Conservation (phyloP, 257 asterid genomes). For the Haberlea rhodopensis region DNA sequence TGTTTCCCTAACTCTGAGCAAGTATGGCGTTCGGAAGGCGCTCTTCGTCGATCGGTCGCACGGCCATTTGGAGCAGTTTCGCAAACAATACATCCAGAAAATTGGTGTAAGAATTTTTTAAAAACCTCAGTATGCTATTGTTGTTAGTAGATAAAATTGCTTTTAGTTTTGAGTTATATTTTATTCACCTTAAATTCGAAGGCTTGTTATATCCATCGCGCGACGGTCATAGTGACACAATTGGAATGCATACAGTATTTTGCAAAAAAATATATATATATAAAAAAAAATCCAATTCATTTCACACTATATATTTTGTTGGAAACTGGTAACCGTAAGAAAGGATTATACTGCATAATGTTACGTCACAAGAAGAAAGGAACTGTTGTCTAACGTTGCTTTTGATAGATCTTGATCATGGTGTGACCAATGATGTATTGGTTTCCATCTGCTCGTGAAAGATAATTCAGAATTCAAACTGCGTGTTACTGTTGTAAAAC, state of each 20-base stretch:
- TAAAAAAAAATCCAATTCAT: too few relatives aligned
- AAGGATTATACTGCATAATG: too few relatives aligned
- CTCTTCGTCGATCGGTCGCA: conserved; percentile 67
- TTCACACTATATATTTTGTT: too few relatives aligned
- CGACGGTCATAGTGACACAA: too few relatives aligned
- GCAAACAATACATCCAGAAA: conserved; percentile 53
- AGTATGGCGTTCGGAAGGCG: conserved; percentile 65
- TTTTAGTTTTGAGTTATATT: too few relatives aligned
- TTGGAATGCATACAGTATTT: too few relatives aligned
- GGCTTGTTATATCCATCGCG: not conserved
- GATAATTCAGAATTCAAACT: not conserved
- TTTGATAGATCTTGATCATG: too few relatives aligned
- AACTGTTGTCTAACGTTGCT: too few relatives aligned
- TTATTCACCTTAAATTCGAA: not conserved
- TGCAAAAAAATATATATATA: too few relatives aligned
- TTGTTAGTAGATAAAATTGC: not conserved
- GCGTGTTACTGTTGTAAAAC: not conserved
- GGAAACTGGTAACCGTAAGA: too few relatives aligned
- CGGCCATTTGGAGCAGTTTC: conserved; percentile 54
- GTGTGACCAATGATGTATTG: too few relatives aligned
- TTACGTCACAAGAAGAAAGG: too few relatives aligned
- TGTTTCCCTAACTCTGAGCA: conserved; percentile 59
- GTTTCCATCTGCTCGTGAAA: not conserved
- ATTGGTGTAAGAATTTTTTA: conserved; percentile 45
- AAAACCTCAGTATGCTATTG: not conserved